These are phyloP conservation scores for Citrullus mucosospermus DNA, from an alignment of 306 rosid genomes.

Conservation along the genomic window DNA sequence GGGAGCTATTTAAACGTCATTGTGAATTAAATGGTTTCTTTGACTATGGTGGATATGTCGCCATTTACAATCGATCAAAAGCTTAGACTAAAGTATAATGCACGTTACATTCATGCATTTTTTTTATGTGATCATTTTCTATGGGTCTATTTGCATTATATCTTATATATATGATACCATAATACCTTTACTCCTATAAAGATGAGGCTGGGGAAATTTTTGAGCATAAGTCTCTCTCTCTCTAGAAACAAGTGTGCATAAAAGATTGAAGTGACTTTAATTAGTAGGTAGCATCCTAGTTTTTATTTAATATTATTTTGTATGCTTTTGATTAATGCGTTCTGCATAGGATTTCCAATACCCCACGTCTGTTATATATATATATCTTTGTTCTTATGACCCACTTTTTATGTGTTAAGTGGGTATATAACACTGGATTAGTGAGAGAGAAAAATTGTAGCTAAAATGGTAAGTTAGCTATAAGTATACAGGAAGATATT, in stretches of 20 bases:
- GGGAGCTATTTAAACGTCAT: neutral
- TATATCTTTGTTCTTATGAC: neutral
- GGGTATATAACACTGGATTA: neutral
- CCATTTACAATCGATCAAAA: neutral
- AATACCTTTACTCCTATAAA: neutral
- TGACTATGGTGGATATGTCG: constrained; percentile 1
- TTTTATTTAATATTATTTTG: neutral
- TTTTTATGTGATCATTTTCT: neutral
- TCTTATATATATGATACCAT: neutral
- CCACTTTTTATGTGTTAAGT: neutral
- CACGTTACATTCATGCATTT: neutral
- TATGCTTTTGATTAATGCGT: neutral
- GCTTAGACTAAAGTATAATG: constrained; percentile 2
- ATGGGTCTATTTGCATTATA: neutral
- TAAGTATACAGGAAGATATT: neutral
- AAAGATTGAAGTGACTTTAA: neutral
- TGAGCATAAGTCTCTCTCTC: neutral
- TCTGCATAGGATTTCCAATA: neutral
- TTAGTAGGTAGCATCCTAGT: neutral
- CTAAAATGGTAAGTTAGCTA: neutral
- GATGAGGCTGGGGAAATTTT: neutral
- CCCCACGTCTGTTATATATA: neutral
- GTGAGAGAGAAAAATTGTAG: neutral
- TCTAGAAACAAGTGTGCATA: neutral
- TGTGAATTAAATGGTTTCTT: neutral